These are phyloP conservation scores for Mallotus repandus DNA, from an alignment of 441 rosid genomes.

Conservation along the genomic window DNA sequence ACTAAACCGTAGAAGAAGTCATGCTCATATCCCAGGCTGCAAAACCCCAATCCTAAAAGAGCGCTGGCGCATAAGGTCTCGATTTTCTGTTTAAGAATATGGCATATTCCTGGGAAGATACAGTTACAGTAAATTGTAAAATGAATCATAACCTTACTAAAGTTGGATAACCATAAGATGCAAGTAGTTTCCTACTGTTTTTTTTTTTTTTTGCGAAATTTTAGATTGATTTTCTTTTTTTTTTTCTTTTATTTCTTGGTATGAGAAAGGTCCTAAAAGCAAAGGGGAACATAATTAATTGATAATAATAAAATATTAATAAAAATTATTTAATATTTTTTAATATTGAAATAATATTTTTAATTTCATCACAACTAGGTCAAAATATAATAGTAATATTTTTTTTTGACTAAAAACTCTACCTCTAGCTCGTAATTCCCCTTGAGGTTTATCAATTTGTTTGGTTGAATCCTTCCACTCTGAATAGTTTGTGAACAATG, in stretches of 20 bases:
- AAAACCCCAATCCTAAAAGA: slow-evolving; percentile 63
- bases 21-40: slow-evolving; percentile 50
- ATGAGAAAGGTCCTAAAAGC: neutral
- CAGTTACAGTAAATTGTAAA: slow-evolving; percentile 19
- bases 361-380: neutral
- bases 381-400: slow-evolving; percentile 5
- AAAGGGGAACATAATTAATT: neutral
- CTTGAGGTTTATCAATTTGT: slow-evolving; percentile 29
- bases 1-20: slow-evolving; percentile 70
- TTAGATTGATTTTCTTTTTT: neutral
- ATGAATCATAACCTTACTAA: neutral
- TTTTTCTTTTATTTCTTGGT: neutral
- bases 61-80: slow-evolving; percentile 39
- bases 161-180: neutral
- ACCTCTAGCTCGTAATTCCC: slow-evolving; percentile 39
- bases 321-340: too few relatives aligned
- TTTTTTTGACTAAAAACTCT: slow-evolving; percentile 20
- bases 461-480: slow-evolving; percentile 14
- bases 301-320: too few relatives aligned
- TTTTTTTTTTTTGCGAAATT: neutral
- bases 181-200: neutral
- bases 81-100: slow-evolving; percentile 39
- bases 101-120: slow-evolving; percentile 46
- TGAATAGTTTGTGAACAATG: slow-evolving; percentile 30
- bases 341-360: too few relatives aligned